Evolutionary conservation across 2,329 filamentous ascomycete genomes (phyloP).

Genomic region (Boeremia lycopersici): DNA sequence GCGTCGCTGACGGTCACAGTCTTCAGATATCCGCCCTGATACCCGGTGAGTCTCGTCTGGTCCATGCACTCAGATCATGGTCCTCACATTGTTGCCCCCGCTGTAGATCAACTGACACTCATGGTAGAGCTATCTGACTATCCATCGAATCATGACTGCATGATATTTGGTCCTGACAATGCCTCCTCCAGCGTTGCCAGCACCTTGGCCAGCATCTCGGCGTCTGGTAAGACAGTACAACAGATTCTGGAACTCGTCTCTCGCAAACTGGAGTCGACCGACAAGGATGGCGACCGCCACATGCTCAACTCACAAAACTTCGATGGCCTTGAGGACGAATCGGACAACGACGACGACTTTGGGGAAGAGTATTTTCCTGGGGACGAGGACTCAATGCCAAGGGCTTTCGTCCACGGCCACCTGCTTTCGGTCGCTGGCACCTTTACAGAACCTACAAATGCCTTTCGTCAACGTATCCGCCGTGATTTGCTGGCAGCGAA

Average conservation of each 20-base stretch:
- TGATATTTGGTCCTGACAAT: constrained; percentile 60
- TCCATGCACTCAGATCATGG: background rate
- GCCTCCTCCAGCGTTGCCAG: constrained; percentile 51
- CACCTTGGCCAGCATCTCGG: constrained; percentile 55
- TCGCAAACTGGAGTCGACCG: constrained; percentile 39
- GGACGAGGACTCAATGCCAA: constrained; percentile 48
- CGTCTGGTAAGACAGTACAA: constrained; percentile 54
- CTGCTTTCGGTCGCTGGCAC: background rate
- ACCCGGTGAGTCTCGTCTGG: constrained; percentile 28
- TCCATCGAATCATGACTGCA: constrained; percentile 62
- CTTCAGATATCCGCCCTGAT: constrained; percentile 49
- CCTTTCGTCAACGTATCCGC: constrained; percentile 54
- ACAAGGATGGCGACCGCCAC: constrained; percentile 51
- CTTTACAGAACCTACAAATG: constrained; percentile 30
- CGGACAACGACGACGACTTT: constrained; percentile 42
- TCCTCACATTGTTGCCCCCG: background rate
- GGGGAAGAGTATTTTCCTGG: constrained; percentile 45
- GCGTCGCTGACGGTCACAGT: constrained; percentile 36
- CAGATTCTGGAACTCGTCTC: constrained; percentile 58
- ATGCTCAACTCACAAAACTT: constrained; percentile 49
- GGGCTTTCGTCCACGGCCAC: constrained; percentile 21
- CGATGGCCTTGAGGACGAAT: constrained; percentile 38
- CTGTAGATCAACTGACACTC: background rate
- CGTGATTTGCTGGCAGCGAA: constrained; percentile 67
- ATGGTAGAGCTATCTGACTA: constrained; percentile 64